Evolutionary conservation across 805 yeast species (phyloP).

Genomic region (Diddensiella santjacobensis): DNA sequence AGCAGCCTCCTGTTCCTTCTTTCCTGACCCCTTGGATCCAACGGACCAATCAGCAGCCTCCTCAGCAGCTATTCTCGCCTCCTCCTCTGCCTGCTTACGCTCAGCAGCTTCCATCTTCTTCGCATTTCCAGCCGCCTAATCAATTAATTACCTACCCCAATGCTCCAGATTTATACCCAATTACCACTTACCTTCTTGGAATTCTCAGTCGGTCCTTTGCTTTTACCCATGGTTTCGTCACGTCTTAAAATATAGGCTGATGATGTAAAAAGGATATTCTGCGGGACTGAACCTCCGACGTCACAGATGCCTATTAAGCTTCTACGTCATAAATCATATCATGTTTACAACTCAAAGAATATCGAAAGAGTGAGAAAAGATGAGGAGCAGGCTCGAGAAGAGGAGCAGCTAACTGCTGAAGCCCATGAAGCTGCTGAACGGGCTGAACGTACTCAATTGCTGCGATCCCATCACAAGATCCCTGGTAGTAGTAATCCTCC

Average conservation of each 20-base stretch:
- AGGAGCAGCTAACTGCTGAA: not conserved
- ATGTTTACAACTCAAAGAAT: conserved; percentile 27
- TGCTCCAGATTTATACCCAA: not conserved
- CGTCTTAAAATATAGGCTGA: not conserved
- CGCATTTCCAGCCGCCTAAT: conserved; percentile 56
- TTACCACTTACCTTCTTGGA: conserved; percentile 39
- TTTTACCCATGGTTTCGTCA: conserved; percentile 43
- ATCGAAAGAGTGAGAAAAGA: conserved; percentile 28
- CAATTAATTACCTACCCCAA: not conserved
- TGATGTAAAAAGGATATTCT: not conserved
- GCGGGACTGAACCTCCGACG: too few relatives aligned
- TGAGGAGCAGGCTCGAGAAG: conserved; percentile 28
- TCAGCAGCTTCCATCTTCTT: conserved; percentile 62
- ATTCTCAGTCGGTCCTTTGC: conserved; percentile 44
- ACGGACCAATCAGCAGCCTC: conserved; percentile 67
- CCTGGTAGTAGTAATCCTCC: not conserved
- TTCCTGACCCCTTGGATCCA: conserved; percentile 68
- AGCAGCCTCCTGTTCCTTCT: conserved; percentile 63
- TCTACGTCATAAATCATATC: conserved; percentile 30
- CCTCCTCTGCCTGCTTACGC: conserved; percentile 52
- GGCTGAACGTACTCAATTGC: not conserved
- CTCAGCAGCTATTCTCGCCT: conserved; percentile 43
- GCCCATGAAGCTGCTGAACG: not conserved
- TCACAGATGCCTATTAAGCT: conserved; percentile 30
- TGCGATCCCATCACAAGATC: not conserved